These are phyloP conservation scores for Musa schizocarpa DNA, from an alignment of 176 grass and related monocot genomes.

Conservation along the genomic window DNA sequence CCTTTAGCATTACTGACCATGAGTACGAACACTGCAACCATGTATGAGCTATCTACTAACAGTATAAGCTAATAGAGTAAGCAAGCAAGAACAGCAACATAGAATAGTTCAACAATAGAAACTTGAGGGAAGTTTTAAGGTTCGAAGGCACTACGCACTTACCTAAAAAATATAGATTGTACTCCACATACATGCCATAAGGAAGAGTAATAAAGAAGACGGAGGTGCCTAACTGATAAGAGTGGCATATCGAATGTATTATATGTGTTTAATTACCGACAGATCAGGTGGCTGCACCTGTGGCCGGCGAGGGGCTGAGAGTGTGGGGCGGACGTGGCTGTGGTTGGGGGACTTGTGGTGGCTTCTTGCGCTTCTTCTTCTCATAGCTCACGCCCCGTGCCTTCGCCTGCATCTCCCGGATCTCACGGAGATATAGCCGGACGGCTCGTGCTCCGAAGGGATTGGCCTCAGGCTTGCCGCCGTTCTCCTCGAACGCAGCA, in stretches of 20 bases:
- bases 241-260: no score
- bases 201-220: background rate
- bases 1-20: background rate
- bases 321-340: background rate
- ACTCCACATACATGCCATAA: background rate
- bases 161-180: background rate
- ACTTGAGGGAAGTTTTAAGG: no score
- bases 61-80: no score
- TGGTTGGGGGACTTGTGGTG: background rate
- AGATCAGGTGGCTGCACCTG: background rate
- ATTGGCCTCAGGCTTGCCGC: background rate
- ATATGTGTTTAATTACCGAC: no score
- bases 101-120: background rate
- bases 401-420: background rate
- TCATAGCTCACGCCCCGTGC: background rate
- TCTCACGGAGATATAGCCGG: background rate
- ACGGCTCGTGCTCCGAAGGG: background rate
- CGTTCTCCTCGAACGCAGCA: background rate
- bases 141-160: background rate
- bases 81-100: background rate
- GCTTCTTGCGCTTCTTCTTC: slow-evolving; percentile 2
- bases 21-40: background rate
- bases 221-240: no score
- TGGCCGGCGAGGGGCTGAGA: background rate
- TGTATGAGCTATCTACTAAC: background rate